These are phyloP conservation scores for Neurospora sp. DNA, from an alignment of 495 filamentous ascomycete species.

Conservation along the genomic window DNA sequence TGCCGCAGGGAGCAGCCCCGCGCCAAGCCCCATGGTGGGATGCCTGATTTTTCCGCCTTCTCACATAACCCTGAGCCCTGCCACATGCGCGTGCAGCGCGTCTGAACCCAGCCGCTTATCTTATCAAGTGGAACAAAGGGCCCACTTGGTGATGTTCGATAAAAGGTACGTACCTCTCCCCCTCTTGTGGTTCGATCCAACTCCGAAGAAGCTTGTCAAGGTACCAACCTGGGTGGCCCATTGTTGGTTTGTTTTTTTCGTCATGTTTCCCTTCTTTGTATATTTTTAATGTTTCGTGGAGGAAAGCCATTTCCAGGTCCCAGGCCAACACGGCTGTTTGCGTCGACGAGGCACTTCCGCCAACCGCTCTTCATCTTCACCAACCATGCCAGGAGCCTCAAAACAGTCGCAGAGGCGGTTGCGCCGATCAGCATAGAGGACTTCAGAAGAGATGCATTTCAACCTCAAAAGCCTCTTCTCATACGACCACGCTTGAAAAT, in stretches of 20 bases:
- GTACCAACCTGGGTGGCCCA: not conserved
- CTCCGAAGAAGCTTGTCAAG: not conserved
- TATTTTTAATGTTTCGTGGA: not conserved
- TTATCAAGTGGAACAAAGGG: not conserved
- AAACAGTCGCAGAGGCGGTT: not conserved
- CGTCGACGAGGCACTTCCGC: not conserved
- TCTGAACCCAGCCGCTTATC: not conserved
- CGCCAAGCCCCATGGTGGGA: not conserved
- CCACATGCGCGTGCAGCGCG: not conserved
- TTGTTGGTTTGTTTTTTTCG: not conserved
- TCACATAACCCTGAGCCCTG: not conserved
- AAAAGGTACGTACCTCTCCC: not conserved
- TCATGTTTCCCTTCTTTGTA: not conserved
- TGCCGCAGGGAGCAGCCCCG: conserved; percentile 6
- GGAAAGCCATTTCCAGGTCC: not conserved
- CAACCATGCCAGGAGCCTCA: not conserved
- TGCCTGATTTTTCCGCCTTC: conserved; percentile 3
- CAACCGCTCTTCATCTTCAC: not conserved
- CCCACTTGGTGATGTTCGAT: not conserved
- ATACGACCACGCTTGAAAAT: not conserved
- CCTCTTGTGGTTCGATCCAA: not conserved
- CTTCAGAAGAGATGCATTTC: conserved; percentile 1
- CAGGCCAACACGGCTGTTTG: not conserved
- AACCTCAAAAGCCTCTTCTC: not conserved
- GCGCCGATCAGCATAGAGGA: not conserved